phyloP scores from a whole-genome alignment of 768 basidiomycete species.

The Xerocomus spinulosus region DNA sequence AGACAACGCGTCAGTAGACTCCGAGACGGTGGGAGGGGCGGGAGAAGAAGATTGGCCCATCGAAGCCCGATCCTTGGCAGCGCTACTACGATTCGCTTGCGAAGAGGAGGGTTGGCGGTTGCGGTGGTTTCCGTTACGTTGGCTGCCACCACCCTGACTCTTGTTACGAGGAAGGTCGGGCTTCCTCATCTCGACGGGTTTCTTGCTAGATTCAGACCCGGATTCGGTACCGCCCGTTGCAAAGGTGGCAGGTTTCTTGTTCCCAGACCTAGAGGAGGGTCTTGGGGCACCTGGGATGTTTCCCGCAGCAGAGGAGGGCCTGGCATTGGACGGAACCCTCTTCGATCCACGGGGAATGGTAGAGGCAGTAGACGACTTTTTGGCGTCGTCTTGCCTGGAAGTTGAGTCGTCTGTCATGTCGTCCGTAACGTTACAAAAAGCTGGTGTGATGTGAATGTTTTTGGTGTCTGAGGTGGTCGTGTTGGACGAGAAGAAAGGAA shows the following conservation, averaged over 20 bases:
- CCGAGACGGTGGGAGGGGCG: conserved; percentile 47
- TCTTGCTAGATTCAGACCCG: conserved; percentile 69
- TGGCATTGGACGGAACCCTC: conserved; percentile 47
- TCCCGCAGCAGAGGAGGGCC: conserved; percentile 39
- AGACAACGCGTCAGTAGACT: conserved; percentile 76
- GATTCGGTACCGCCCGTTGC: conserved; percentile 50
- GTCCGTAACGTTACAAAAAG: conserved; percentile 60
- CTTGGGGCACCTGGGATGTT: conserved; percentile 45
- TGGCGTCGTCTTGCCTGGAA: conserved; percentile 67
- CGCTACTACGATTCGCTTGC: conserved; percentile 51
- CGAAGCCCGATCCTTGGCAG: conserved; percentile 44
- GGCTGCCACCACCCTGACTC: conserved; percentile 44
- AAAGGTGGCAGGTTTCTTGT: conserved; percentile 47
- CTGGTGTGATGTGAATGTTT: conserved; percentile 40
- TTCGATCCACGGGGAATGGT: conserved; percentile 53
- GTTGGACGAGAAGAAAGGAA: conserved; percentile 15
- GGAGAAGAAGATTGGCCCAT: conserved; percentile 39
- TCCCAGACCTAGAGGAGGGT: conserved; percentile 63
- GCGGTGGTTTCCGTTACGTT: conserved; percentile 47
- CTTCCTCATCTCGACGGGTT: conserved; percentile 51
- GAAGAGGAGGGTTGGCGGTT: conserved; percentile 57
- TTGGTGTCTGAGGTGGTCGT: conserved; percentile 37
- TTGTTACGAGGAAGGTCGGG: conserved; percentile 49
- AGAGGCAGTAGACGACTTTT: conserved; percentile 47
- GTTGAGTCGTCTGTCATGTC: conserved; percentile 82